Evolutionary conservation across 371 early-diverging fungal genomes (phyloP), one percentile per base, ranked within the genome.

Genomic region (Mortierella sp.): DNA sequence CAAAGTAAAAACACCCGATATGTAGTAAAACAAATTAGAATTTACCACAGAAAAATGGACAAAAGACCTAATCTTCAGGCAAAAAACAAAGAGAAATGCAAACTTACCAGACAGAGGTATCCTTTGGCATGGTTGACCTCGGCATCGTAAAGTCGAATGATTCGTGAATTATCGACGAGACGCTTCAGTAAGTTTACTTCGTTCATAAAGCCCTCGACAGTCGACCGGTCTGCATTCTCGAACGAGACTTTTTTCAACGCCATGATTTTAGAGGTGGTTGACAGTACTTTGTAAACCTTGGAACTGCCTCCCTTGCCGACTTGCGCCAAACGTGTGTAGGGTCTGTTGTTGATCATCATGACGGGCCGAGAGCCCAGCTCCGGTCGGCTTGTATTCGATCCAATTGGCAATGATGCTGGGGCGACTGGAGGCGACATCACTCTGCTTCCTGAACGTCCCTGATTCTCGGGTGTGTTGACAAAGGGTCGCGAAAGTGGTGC

Each of bases 281-380:
- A 88, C 79, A 96, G 88, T 2, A 97, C 97, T 80, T 96, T 97
- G 89, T 93, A 98, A 11, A 99, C 99, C 86, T 94, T 97, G 71
- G 95, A 93, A 59, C 95, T 95, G 72, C 97, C 98, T 40, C 99
- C 99, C 48, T 94, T 93, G 0, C 98, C 99, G 34, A 97, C 92
- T 19, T 93, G 85, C 24, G 90, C 89, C 34, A 95, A 85, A 54
- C 90, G 83, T 31, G 88, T 85, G 87, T 94, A 96, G 16, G 85
- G 77, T 8, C 83, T 80, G 26, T 91, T 89, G 80, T 95, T 95
- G 40, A 81, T 79, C 79, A 82, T 76, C 43, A 78, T 53, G 53
- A 82, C 82, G 0, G 67, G 69, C 44, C 82, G 78, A 21, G 40
- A n/a, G 24, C 82, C 82, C 24, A 82, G 19, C 31, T 77, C 81